A percentile compares a stretch with the other conserved stretches of the same genome.
These are phyloP conservation scores for Phtheirospermum japonicum DNA, from an alignment of 257 asterid genomes.

Conservation along the genomic window DNA sequence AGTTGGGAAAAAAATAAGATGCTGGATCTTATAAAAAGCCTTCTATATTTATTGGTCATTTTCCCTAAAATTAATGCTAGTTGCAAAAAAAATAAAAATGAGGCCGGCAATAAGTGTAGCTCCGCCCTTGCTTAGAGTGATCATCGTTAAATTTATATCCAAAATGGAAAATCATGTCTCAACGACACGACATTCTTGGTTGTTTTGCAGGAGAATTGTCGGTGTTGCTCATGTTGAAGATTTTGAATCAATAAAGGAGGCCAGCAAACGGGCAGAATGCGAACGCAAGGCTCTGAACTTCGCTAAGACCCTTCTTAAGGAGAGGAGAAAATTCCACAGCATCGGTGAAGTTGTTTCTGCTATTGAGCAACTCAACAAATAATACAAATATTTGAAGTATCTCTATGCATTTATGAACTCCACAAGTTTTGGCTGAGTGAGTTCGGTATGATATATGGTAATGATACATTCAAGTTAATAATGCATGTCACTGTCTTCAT, in stretches of 20 bases:
- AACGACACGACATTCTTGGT: constrained; percentile 16
- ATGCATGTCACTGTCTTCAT: too few species aligned
- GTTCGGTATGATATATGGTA: too few species aligned
- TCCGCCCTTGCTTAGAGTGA: too few species aligned
- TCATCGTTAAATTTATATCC: too few species aligned
- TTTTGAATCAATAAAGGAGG: constrained; percentile 72
- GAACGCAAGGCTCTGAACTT: constrained; percentile 74
- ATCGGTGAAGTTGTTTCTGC: constrained; percentile 70
- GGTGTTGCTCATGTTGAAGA: constrained; percentile 98
- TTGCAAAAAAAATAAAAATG: too few species aligned
- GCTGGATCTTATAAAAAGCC: too few species aligned
- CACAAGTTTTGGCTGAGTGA: too few species aligned
- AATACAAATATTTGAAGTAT: neutral
- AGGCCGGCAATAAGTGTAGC: too few species aligned
- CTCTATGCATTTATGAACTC: too few species aligned
- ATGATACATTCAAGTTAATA: too few species aligned
- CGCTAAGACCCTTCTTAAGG: constrained; percentile 72
- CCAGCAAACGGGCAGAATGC: constrained; percentile 69
- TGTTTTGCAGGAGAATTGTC: constrained; percentile 74
- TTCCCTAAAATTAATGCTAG: neutral
- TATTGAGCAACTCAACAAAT: constrained; percentile 41
- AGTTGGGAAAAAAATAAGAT: too few species aligned
- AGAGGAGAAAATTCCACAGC: constrained; percentile 49
- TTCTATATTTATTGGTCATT: too few species aligned
- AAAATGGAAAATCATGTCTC: neutral